Conservation (phyloP, 768 basidiomycete genomes). For the Boletus bicolor region DNA sequence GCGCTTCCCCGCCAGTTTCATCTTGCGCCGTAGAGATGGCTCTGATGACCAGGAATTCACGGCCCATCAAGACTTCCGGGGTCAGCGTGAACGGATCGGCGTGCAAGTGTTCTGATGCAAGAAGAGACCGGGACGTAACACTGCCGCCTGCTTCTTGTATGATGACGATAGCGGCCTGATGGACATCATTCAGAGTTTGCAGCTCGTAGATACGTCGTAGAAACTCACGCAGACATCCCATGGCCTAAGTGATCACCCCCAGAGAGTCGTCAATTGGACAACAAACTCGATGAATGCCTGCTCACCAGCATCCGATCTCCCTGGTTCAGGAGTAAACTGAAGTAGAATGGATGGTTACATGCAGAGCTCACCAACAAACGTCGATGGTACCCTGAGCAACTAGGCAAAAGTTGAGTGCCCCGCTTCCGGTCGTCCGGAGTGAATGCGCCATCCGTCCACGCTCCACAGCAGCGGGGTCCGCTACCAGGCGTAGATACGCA, state of each 20-base stretch:
- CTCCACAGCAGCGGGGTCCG: slow-evolving; percentile 52
- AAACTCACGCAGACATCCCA: slow-evolving; percentile 79
- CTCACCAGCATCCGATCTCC: slow-evolving; percentile 77
- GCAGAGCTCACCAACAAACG: slow-evolving; percentile 66
- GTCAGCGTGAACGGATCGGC: slow-evolving; percentile 54
- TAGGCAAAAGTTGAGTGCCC: slow-evolving; percentile 75
- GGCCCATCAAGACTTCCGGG: slow-evolving; percentile 66
- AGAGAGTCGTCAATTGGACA: background rate
- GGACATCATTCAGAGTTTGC: background rate
- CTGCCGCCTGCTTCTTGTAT: slow-evolving; percentile 84
- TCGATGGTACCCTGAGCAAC: slow-evolving; percentile 91
- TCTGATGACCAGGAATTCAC: slow-evolving; percentile 76
- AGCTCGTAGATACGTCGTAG: background rate
- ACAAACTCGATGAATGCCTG: background rate
- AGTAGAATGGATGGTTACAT: background rate
- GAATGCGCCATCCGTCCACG: slow-evolving; percentile 83
- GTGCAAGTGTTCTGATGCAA: slow-evolving; percentile 31
- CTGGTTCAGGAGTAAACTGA: slow-evolving; percentile 33
- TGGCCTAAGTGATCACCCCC: slow-evolving; percentile 37
- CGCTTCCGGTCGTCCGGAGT: slow-evolving; percentile 77
- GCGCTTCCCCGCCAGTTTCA: slow-evolving; percentile 65
- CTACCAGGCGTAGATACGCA: slow-evolving; percentile 72
- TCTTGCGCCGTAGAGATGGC: slow-evolving; percentile 55
- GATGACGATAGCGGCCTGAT: slow-evolving; percentile 80
- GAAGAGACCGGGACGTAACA: slow-evolving; percentile 57